Evolutionary conservation across 2,329 filamentous ascomycete species (phyloP).

Genomic region (Hypoxylon sp.): DNA sequence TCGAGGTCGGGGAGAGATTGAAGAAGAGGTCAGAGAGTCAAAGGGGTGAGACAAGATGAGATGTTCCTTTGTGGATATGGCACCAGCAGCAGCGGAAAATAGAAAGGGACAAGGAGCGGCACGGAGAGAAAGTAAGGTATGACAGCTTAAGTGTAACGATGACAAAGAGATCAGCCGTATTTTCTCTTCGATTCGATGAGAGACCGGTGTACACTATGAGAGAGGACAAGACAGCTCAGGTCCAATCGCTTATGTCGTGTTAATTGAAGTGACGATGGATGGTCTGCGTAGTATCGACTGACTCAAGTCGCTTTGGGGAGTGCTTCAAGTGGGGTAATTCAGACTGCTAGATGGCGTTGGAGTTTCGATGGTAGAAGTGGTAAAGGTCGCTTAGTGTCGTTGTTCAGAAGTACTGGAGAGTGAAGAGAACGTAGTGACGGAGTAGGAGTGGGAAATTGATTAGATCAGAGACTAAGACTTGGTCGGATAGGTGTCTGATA

Average conservation of each 20-base stretch:
- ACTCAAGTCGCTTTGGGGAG: constrained; percentile 23
- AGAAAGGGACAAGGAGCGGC: constrained; percentile 23
- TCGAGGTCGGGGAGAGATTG: constrained; percentile 19
- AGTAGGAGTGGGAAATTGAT: neutral
- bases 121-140: constrained; percentile 1
- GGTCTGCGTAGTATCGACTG: constrained; percentile 32
- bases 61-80: constrained; percentile 38
- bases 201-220: constrained; percentile 28
- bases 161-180: constrained; percentile 38
- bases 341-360: constrained; percentile 5
- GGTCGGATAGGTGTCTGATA: constrained; percentile 3
- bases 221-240: constrained; percentile 6
- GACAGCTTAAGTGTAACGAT: constrained; percentile 27
- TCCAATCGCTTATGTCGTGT: constrained; percentile 31
- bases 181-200: constrained; percentile 34
- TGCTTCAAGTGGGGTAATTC: constrained; percentile 40
- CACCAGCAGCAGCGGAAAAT: constrained; percentile 15
- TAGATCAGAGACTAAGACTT: constrained; percentile 4
- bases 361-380: constrained; percentile 9
- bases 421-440: constrained; percentile 3
- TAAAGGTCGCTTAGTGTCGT: constrained; percentile 13
- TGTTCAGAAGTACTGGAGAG: constrained; percentile 13
- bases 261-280: constrained; percentile 37
- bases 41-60: constrained; percentile 26
- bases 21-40: constrained; percentile 10